phyloP scores from a whole-genome alignment of 2,329 filamentous ascomycete genomes.

The Stagonosporopsis chrysanthemi region DNA sequence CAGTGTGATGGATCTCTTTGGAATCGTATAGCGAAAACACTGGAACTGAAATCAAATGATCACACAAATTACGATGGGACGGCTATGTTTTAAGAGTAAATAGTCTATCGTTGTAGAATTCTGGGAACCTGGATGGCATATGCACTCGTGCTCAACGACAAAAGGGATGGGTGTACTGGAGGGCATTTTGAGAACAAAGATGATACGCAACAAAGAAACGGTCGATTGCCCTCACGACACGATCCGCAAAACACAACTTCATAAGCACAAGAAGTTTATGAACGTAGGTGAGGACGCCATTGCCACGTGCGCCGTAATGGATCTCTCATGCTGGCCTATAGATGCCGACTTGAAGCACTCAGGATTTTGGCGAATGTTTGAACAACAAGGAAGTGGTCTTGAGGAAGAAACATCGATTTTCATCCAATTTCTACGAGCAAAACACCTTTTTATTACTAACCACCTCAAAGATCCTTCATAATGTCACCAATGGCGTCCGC shows the following conservation, averaged over 20 bases:
- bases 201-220: neutral
- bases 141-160: neutral
- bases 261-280: no score
- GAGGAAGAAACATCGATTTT: no score
- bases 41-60: neutral
- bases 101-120: no score
- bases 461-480: constrained; percentile 2
- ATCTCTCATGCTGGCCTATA: no score
- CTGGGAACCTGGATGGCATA: neutral
- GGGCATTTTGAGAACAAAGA: neutral
- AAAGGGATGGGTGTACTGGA: neutral
- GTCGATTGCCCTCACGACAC: no score
- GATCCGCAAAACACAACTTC: no score
- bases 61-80: neutral
- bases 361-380: no score
- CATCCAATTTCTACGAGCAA: neutral
- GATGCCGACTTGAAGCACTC: no score
- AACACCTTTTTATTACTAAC: neutral
- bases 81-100: no score
- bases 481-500: constrained; percentile 4
- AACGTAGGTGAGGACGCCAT: no score
- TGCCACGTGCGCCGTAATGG: no score
- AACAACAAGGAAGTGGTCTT: no score
- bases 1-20: neutral
- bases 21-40: neutral